Percentiles rank a stretch among this genome's conserved stretches.
phyloP scores from a whole-genome alignment of 768 basidiomycete genomes.

The Pisolithus albus region DNA sequence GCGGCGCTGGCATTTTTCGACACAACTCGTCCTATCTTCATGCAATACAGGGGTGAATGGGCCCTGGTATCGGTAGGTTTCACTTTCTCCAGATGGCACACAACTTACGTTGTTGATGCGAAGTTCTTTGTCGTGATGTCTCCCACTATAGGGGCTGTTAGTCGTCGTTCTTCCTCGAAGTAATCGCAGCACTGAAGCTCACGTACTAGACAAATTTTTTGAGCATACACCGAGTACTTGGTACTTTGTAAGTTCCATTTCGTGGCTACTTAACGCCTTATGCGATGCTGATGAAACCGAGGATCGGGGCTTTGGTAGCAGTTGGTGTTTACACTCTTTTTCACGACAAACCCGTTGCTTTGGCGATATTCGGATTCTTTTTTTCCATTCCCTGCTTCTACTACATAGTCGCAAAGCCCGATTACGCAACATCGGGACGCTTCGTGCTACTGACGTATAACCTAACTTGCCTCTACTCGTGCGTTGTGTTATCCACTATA shows the following conservation, averaged over 20 bases:
- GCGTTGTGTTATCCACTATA: slow-evolving; percentile 30
- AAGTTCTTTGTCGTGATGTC: slow-evolving; percentile 90
- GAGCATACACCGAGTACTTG: slow-evolving; percentile 73
- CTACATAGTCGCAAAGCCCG: slow-evolving; percentile 72
- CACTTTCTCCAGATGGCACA: slow-evolving; percentile 3
- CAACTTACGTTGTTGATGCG: slow-evolving; percentile 3
- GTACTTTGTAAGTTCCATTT: slow-evolving; percentile 61
- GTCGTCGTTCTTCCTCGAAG: slow-evolving; percentile 21
- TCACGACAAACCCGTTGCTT: slow-evolving; percentile 63
- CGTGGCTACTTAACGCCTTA: background rate
- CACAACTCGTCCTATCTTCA: slow-evolving; percentile 65
- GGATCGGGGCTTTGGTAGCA: slow-evolving; percentile 74
- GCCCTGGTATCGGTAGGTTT: slow-evolving; percentile 78
- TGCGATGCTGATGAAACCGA: slow-evolving; percentile 24
- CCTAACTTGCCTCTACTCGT: slow-evolving; percentile 71
- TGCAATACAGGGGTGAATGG: slow-evolving; percentile 89
- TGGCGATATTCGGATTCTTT: slow-evolving; percentile 81
- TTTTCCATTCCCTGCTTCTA: slow-evolving; percentile 94
- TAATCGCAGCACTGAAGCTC: slow-evolving; percentile 9
- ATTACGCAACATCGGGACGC: slow-evolving; percentile 66
- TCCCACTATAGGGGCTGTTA: slow-evolving; percentile 79
- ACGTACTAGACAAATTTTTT: slow-evolving; percentile 72
- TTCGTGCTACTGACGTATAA: slow-evolving; percentile 88
- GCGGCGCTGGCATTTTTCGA: slow-evolving; percentile 88
- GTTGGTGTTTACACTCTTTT: slow-evolving; percentile 66